phyloP scores from a whole-genome alignment of 225 moss, liverwort and hornwort genomes.

The Takakia lepidozioides region DNA sequence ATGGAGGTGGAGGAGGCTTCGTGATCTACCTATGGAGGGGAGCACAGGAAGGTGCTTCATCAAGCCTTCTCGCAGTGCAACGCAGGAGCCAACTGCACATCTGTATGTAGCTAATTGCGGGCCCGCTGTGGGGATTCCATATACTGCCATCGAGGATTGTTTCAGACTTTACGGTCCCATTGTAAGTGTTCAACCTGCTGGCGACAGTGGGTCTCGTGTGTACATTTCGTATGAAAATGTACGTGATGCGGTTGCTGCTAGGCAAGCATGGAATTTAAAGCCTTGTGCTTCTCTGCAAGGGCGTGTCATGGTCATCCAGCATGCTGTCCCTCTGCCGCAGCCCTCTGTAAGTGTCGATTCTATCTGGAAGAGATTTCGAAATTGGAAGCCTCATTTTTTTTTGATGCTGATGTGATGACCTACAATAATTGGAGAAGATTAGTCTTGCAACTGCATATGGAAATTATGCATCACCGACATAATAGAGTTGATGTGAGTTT shows the following conservation, averaged over 20 bases:
- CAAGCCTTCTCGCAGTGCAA: conserved; percentile 40
- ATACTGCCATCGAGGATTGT: conserved; percentile 30
- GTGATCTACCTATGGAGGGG: too few relatives aligned
- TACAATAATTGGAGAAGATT: too few relatives aligned
- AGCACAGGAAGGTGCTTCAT: too few relatives aligned
- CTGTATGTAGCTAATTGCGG: conserved; percentile 95
- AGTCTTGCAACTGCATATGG: too few relatives aligned
- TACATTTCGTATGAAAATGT: conserved; percentile 53
- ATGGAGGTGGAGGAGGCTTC: too few relatives aligned
- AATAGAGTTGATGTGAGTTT: too few relatives aligned
- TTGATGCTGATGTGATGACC: too few relatives aligned
- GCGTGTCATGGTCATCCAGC: conserved; percentile 80
- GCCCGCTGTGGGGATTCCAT: conserved; percentile 60
- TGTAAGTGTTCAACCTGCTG: conserved; percentile 50
- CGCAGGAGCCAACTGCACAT: conserved; percentile 51
- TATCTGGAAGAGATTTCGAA: too few relatives aligned
- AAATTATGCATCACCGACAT: too few relatives aligned
- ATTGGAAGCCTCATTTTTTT: too few relatives aligned
- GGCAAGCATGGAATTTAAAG: conserved; percentile 59
- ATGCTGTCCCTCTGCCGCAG: conserved; percentile 45
- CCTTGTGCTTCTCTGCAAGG: conserved; percentile 54
- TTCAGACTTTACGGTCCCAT: conserved; percentile 60
- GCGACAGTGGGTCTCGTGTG: conserved; percentile 67
- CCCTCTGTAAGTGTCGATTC: conserved; percentile 27
- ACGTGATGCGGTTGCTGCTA: conserved; percentile 56